Base-by-base conservation (phyloP, 192 early-diverging fungal species). In the Hyaloraphidium curvatum region DNA sequence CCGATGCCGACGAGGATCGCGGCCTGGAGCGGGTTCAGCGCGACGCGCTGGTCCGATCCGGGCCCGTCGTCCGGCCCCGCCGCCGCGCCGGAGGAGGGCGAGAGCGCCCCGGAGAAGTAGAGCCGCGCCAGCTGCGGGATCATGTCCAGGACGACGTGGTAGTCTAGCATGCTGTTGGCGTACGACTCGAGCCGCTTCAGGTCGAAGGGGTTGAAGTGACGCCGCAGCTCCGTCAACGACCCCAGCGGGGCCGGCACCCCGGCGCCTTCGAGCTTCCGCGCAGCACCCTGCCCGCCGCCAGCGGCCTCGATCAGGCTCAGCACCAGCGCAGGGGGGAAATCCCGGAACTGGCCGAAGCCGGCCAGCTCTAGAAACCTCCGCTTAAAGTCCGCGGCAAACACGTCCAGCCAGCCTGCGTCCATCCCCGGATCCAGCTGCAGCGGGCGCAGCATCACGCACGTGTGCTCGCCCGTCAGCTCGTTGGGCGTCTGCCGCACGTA, bases 401-500 rank as follows among this genome's bases (percentile, higher is more conserved):
- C 78, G 39, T 74, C 70, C 37, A 98, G 62, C 95, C 95, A 98
- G 9, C 50, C 39, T 64, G 77, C 60, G 40, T 59, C 59, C 53
- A 51, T 40, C 3, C 64, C 66, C 1, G 56, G 64, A 19, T 61
- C 61, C 21, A 56, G 50, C 5, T 72, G 59, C 23, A 97, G 68
- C 2, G 79, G 78, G 54, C 83, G 86, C 30, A 98, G 72, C 91
- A 98, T 94, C 5, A 98, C 85, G 59, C 89, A 94, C 3, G 95
- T 91, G 60, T 96, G 86, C 63, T 98, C 95, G 53, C 95, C 95
- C 1, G 95, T 98, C 28, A 98, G 65, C 9, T 94, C 91, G 59
- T 98, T 98, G 57, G 82, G 64, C 5, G 95, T 98, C 62, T 98
- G 95, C 28, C 95, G 86, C 51, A 96, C 61, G 60, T 98, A 98